Evolutionary conservation across 2,329 filamentous ascomycete genomes (phyloP).

Genomic region (Xylaria polymorpha): DNA sequence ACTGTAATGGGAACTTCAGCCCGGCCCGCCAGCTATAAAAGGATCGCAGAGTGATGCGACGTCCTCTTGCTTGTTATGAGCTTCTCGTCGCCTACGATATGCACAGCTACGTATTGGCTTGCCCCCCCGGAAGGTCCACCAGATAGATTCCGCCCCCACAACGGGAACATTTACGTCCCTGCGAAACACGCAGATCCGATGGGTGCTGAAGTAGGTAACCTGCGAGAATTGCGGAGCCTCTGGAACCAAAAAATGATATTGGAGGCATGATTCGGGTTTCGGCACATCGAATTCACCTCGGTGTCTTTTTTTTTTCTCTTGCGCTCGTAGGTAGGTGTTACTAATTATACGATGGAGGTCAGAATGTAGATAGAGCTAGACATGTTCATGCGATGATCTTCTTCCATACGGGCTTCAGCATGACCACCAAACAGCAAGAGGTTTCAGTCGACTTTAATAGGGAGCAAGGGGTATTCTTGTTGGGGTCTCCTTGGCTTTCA

Average conservation of each 20-base stretch:
- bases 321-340: background rate
- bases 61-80: background rate
- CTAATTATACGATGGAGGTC: too few species aligned
- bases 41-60: constrained; percentile 9
- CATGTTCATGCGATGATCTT: constrained; percentile 15
- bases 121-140: constrained; percentile 5
- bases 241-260: constrained; percentile 11
- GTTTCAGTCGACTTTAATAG: constrained; percentile 9
- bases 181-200: constrained; percentile 22
- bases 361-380: constrained; percentile 1
- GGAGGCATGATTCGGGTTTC: constrained; percentile 19
- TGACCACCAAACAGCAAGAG: constrained; percentile 5
- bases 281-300: constrained; percentile 13
- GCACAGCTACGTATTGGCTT: constrained; percentile 11
- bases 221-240: constrained; percentile 15
- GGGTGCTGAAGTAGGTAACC: background rate
- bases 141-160: constrained; percentile 2
- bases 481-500: constrained; percentile 15
- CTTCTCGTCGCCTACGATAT: constrained; percentile 17
- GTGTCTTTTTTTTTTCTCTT: constrained; percentile 4
- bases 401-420: constrained; percentile 6
- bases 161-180: constrained; percentile 4
- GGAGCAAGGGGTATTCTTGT: constrained; percentile 3
- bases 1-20: constrained; percentile 20
- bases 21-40: constrained; percentile 5